Base-by-base conservation (phyloP, 441 rosid genomes). In the Francoa sonchifolia region DNA sequence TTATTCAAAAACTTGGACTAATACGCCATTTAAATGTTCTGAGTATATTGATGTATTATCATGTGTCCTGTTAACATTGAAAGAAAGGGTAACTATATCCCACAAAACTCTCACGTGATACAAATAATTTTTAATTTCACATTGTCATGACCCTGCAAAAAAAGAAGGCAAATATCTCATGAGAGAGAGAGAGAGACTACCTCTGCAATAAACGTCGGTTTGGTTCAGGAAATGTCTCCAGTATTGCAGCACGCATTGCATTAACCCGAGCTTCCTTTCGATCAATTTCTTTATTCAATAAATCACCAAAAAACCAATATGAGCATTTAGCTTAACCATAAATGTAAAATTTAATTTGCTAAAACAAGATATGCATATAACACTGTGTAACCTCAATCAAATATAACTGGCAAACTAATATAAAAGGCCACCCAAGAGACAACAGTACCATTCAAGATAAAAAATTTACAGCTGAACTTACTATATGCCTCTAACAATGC, bases 171-270 rank as follows among this genome's bases (percentile, higher is more conserved):
- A 48, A 47, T n/a, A 17, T 30, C 17, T 1, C 11, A 25, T 19
- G 39, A 33, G 35, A 28, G 32, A 16, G 2, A 42, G 33, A 20
- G 13, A 57, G 19, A 42, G 31, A 47, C 59, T 44, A 73, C 99
- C 96, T 80, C 59, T 86, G 95, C 51, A 90, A 67, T 51, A 92
- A 61, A 39, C 86, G 95, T 49, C 95, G 72, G 53, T 90, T 90
- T 49, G 99, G 99, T 65, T 90, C 96, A 20, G 99, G 99, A 73
- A 92, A 86, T 12, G 86, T 83, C 60, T 86, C 99, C 33, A 71
- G 58, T 52, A 92, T 72, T 6, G 95, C 94, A 55, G 86, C 74
- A 53, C 80, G 85, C 73, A 92, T 71, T 42, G 90, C 85, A 70
- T 56, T 64, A 48, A 73, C 58, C 31, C 94, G 85, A 42, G 90